Evolutionary conservation across 352 stramenopile genomes (phyloP), one percentile per base, ranked within the genome.

Genomic region (Thalassiosira ordinaria): DNA sequence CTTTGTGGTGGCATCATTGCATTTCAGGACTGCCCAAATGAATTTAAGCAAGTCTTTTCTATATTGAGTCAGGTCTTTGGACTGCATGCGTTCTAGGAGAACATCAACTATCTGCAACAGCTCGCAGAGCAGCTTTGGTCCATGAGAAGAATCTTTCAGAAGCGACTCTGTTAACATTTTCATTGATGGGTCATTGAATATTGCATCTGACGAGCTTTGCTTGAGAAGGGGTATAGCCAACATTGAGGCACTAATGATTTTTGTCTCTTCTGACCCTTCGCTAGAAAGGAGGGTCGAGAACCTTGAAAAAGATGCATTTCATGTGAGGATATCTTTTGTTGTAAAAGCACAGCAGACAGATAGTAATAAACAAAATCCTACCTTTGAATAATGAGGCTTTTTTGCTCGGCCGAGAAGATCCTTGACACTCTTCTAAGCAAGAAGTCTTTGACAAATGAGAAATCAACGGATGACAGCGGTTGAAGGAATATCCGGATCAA

Each of bases 41-140:
- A 98, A 99, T 85, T 99, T 99, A 60, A 99, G 97, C 51, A 99
- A 71, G 31, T 99, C 96, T 65, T 98, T 98, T 66, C 96, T 89
- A 72, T 98, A 92, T 14, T 97, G 92, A 4, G 92, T 94, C 41
- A 99, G 91, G 31, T 97, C 95, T 60, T 97, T 91, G 26, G 31
- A 27, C 77, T 93, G 94, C 88, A 98, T 96, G 66, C 97, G 94
- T 72, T 99, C 95, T 24, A 99, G 97, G 6, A 99, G 91, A 33
- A 99, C 79, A 29, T 96, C 98, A 0, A 95, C 93, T 7, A 99
- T 87, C 85, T 98, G 97, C 13, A 99, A 86, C 47, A 99, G 55
- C 65, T 94, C 89, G 31, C 78, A 84, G 18, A 55, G 85, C 37
- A 88, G 51, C 41, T 85, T 85, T 33, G 76, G 56, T 16, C 74